Conservation (phyloP, 345 rosid genomes). For the Hibiscus syriacus region DNA sequence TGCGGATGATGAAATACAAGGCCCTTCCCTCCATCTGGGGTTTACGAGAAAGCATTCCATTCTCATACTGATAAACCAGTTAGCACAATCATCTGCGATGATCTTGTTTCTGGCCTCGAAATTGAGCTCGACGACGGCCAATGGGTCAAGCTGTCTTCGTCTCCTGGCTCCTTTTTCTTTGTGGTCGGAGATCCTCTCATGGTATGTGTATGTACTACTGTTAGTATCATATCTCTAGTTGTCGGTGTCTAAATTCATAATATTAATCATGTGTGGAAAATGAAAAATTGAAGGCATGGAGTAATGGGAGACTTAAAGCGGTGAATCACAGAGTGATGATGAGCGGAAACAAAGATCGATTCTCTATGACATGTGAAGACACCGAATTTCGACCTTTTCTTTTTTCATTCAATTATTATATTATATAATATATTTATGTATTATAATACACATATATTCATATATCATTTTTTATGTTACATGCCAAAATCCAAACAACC, state of each 20-base stretch:
- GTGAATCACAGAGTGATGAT: conserved; percentile 12
- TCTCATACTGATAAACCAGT: conserved; percentile 6
- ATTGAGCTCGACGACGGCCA: conserved; percentile 3
- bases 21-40: neutral
- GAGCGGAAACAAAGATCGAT: conserved; percentile 12
- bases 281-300: neutral
- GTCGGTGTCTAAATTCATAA: no score
- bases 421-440: no score
- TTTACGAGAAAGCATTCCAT: neutral
- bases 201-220: neutral
- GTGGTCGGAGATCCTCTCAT: conserved; percentile 13
- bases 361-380: conserved; percentile 6
- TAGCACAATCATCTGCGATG: neutral
- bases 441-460: no score
- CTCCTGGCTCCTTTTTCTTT: conserved; percentile 1
- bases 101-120: conserved; percentile 6
- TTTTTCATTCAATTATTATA: no score
- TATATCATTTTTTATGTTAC: no score
- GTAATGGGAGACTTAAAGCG: conserved; percentile 13
- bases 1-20: conserved; percentile 12
- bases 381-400: no score
- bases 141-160: neutral
- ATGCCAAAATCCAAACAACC: no score
- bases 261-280: no score
- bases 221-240: no score